Evolutionary conservation across 164 flowering plant species (phyloP).

Genomic region (Dillenia suffruticosa): DNA sequence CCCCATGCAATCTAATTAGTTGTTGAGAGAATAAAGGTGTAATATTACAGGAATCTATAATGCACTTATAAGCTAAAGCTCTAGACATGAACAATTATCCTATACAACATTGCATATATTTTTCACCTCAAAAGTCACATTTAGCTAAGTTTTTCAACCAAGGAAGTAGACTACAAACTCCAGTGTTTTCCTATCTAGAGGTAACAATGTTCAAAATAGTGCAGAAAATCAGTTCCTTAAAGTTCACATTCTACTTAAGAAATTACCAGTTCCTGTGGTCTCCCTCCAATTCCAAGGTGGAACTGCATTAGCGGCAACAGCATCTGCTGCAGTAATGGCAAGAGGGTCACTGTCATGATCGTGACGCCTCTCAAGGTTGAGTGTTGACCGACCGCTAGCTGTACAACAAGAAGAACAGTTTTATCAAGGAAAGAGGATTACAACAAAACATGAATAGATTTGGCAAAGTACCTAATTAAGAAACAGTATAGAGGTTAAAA

Average conservation of each 20-base stretch:
- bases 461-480: background rate
- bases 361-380: constrained; percentile 54
- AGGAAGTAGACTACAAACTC: too few relatives aligned
- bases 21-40: too few relatives aligned
- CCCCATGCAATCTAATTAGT: too few relatives aligned
- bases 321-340: constrained; percentile 65
- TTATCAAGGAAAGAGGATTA: too few relatives aligned
- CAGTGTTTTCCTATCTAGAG: background rate
- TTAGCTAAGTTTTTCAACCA: too few relatives aligned
- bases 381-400: constrained; percentile 45
- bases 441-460: background rate
- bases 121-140: too few relatives aligned
- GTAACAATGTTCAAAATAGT: background rate
- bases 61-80: too few relatives aligned
- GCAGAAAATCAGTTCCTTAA: background rate
- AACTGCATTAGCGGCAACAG: constrained; percentile 51
- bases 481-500: too few relatives aligned
- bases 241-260: background rate
- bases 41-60: too few relatives aligned
- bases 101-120: too few relatives aligned
- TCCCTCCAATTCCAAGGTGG: constrained; percentile 80
- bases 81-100: too few relatives aligned
- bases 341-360: constrained; percentile 75
- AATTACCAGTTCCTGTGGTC: constrained; percentile 53
- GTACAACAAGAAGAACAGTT: constrained; percentile 5